Percentiles rank a stretch among this genome's conserved stretches.
These are phyloP conservation scores for Pterocarpus santalinus DNA, from an alignment of 306 rosid genomes.

Conservation along the genomic window DNA sequence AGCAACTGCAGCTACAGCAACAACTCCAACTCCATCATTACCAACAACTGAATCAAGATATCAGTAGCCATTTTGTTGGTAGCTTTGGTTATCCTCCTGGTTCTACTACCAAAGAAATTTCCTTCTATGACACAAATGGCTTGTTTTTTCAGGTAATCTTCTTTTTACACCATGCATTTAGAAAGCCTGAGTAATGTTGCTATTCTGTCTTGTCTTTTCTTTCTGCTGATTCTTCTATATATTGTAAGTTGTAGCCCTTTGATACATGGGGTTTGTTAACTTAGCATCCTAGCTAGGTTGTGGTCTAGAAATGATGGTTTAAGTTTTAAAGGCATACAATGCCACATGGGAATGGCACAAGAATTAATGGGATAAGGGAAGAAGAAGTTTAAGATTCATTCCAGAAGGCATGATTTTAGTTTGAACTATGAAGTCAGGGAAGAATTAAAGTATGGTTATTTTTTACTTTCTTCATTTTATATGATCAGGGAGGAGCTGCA, in stretches of 20 bases:
- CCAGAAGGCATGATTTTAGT: neutral
- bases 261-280: slow-evolving; percentile 27
- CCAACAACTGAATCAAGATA: slow-evolving; percentile 54
- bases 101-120: slow-evolving; percentile 52
- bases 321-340: slow-evolving; percentile 14
- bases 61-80: slow-evolving; percentile 51
- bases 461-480: neutral
- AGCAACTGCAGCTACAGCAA: slow-evolving; percentile 78
- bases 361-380: neutral
- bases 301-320: neutral
- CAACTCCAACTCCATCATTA: slow-evolving; percentile 42
- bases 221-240: neutral
- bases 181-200: neutral
- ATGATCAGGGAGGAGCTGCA: slow-evolving; percentile 58
- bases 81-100: slow-evolving; percentile 43
- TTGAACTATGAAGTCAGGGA: neutral
- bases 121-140: slow-evolving; percentile 52
- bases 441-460: slow-evolving; percentile 2
- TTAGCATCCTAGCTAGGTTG: slow-evolving; percentile 9
- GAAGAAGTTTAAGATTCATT: neutral
- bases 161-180: slow-evolving; percentile 41
- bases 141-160: slow-evolving; percentile 62
- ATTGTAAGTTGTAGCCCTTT: neutral
- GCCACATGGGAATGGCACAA: slow-evolving; percentile 5
- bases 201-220: neutral